Percentiles rank a stretch among this genome's conserved stretches.
phyloP scores from a whole-genome alignment of 225 moss, liverwort and hornwort genomes.

The Polytrichum formosum region DNA sequence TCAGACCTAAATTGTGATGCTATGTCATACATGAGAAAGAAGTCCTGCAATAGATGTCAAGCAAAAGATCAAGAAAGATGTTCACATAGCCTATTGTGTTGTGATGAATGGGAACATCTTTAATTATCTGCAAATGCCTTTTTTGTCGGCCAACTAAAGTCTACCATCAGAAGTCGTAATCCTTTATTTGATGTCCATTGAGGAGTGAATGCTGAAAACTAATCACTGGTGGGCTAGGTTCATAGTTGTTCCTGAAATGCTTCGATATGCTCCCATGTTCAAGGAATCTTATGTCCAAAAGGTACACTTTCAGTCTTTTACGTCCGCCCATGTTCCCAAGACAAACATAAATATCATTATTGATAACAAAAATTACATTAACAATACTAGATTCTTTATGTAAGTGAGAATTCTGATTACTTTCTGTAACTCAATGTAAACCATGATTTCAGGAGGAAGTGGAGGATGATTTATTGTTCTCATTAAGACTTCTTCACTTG shows the following conservation, averaged over 20 bases:
- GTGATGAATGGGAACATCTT: background rate
- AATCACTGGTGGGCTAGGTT: slow-evolving; percentile 34
- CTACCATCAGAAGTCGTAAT: background rate
- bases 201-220: background rate
- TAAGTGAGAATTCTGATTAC: background rate
- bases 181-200: background rate
- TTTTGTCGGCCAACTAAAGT: background rate
- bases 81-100: background rate
- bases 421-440: background rate
- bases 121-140: background rate
- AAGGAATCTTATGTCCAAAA: slow-evolving; percentile 60
- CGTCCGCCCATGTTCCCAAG: background rate
- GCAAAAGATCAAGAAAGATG: background rate
- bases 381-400: background rate
- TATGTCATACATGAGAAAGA: too few species aligned
- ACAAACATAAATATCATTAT: background rate
- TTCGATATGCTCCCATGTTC: slow-evolving; percentile 72
- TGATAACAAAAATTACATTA: too few species aligned
- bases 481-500: slow-evolving; percentile 40
- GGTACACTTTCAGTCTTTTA: background rate
- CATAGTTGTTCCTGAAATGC: slow-evolving; percentile 80
- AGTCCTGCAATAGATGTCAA: background rate
- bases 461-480: slow-evolving; percentile 33
- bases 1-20: too few species aligned
- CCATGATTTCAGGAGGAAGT: slow-evolving; percentile 18